Conservation (phyloP, 805 yeast genomes). For the Nakazawaea ernobii region DNA sequence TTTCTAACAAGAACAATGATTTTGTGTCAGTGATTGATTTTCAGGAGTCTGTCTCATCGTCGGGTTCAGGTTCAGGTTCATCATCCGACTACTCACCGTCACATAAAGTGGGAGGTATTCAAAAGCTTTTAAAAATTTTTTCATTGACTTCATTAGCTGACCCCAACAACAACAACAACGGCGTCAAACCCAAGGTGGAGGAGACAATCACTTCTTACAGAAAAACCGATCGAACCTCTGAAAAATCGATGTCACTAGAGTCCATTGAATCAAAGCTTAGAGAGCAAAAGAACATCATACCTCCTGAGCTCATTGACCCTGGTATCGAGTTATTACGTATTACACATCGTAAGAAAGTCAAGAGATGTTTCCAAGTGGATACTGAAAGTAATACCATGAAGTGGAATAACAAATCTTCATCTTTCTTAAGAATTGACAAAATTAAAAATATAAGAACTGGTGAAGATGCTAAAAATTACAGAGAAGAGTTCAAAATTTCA, state of each 20-base stretch:
- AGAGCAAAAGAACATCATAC: conserved; percentile 24
- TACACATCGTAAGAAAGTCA: conserved; percentile 63
- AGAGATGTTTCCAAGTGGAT: conserved; percentile 52
- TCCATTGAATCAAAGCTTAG: neutral
- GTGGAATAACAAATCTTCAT: conserved; percentile 50
- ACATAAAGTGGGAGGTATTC: neutral
- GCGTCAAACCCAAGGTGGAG: neutral
- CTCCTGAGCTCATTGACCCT: conserved; percentile 41
- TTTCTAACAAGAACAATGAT: neutral
- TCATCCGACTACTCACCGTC: neutral
- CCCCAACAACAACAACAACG: neutral
- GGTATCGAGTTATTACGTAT: conserved; percentile 65
- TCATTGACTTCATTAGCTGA: neutral
- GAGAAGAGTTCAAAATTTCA: conserved; percentile 78
- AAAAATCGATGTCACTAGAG: neutral
- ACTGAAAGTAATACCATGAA: conserved; percentile 45
- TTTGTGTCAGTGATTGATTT: neutral
- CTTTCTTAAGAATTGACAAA: conserved; percentile 49
- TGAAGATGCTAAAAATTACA: conserved; percentile 71
- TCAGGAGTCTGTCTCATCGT: neutral
- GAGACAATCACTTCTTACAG: neutral
- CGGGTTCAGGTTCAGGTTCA: neutral
- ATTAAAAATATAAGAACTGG: conserved; percentile 59
- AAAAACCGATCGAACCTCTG: too few species aligned
- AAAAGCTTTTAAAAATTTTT: conserved; percentile 1